Evolutionary conservation across 2,329 filamentous ascomycete species (phyloP).

Genomic region (Alternaria triticina): DNA sequence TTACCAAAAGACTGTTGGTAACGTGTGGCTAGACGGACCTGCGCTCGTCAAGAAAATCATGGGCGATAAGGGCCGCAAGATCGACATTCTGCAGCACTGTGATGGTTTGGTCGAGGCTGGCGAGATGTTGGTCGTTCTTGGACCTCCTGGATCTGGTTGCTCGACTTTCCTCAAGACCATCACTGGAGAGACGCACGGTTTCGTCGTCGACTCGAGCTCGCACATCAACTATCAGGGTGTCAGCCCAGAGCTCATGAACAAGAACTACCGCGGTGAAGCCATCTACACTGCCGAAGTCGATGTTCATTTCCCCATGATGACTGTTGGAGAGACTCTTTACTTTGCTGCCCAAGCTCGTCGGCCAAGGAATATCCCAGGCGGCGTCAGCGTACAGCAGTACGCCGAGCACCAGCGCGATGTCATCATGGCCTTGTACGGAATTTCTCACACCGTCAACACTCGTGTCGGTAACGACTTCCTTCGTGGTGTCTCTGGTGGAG

Average conservation of each 20-base stretch:
- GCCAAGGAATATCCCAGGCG: constrained; percentile 66
- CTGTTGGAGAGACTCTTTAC: constrained; percentile 78
- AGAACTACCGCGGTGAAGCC: constrained; percentile 79
- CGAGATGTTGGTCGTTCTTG: constrained; percentile 78
- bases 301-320: constrained; percentile 78
- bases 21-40: constrained; percentile 52
- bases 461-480: constrained; percentile 77
- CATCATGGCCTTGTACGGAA: constrained; percentile 69
- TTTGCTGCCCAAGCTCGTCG: constrained; percentile 76
- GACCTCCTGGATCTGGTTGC: constrained; percentile 73
- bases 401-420: constrained; percentile 68
- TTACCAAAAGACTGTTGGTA: constrained; percentile 59
- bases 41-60: constrained; percentile 47
- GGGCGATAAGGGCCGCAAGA: constrained; percentile 46
- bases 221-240: constrained; percentile 81
- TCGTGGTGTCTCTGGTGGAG: constrained; percentile 76
- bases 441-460: constrained; percentile 75
- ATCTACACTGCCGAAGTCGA: constrained; percentile 89
- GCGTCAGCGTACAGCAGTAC: constrained; percentile 62
- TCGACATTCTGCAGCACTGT: constrained; percentile 72
- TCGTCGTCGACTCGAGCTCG: constrained; percentile 72
- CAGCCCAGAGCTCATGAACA: constrained; percentile 75
- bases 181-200: constrained; percentile 81
- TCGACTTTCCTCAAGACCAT: constrained; percentile 86
- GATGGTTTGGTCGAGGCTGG: constrained; percentile 73